A percentile compares a stretch with the other conserved stretches of the same genome.
phyloP scores from a whole-genome alignment of 2,329 filamentous ascomycete genomes.

The Trichoderma afroharzianum region DNA sequence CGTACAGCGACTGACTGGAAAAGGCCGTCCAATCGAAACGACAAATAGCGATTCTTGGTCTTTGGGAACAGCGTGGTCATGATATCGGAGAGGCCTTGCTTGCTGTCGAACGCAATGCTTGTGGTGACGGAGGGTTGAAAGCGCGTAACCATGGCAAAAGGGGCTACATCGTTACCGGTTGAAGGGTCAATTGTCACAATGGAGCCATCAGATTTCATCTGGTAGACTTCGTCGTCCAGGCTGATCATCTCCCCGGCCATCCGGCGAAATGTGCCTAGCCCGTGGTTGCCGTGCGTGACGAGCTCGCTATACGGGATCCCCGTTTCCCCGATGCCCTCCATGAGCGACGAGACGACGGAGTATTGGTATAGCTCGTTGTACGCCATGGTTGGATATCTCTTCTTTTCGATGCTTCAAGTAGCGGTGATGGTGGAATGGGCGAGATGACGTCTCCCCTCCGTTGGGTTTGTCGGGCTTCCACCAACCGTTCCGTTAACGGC shows the following conservation, averaged over 20 bases:
- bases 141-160: conserved; percentile 3
- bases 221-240: neutral
- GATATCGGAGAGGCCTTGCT: neutral
- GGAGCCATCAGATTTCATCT: conserved; percentile 10
- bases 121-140: neutral
- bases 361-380: conserved; percentile 9
- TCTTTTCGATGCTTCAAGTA: neutral
- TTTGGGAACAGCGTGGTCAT: neutral
- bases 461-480: neutral
- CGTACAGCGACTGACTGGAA: neutral
- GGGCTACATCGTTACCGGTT: neutral
- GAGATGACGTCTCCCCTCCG: neutral
- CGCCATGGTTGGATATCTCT: neutral
- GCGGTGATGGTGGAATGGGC: neutral
- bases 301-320: neutral
- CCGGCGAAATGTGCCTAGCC: conserved; percentile 10
- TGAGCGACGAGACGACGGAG: conserved; percentile 9
- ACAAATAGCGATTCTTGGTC: neutral
- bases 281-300: neutral
- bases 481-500: neutral
- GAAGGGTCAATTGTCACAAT: neutral
- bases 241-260: conserved; percentile 9
- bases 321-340: neutral
- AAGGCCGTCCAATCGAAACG: neutral
- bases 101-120: neutral